Evolutionary conservation across 2,329 filamentous ascomycete species (phyloP).

Genomic region (Fusarium sublunatum): DNA sequence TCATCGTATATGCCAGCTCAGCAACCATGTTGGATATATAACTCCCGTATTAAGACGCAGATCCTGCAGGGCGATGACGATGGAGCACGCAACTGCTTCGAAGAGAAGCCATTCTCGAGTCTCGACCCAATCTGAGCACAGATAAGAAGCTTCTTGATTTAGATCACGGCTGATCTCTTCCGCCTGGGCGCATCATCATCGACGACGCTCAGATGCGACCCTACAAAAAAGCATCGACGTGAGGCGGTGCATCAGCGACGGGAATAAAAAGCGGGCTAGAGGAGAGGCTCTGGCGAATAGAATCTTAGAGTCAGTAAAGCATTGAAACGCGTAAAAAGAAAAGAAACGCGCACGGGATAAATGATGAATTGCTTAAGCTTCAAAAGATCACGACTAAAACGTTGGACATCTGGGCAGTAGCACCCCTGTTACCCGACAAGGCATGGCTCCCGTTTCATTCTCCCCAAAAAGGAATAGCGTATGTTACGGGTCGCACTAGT

Average conservation of each 20-base stretch:
- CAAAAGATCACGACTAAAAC: constrained; percentile 23
- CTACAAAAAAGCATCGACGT: constrained; percentile 23
- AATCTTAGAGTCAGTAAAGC: not conserved
- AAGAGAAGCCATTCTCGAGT: not conserved
- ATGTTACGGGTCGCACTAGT: constrained; percentile 21
- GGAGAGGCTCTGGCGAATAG: not conserved
- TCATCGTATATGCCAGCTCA: constrained; percentile 36
- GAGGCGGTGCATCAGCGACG: constrained; percentile 25
- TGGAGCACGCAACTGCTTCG: not conserved
- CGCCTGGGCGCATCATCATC: constrained; percentile 24
- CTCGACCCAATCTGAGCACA: not conserved
- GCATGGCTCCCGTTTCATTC: constrained; percentile 29
- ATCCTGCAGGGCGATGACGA: constrained; percentile 21
- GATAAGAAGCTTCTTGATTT: constrained; percentile 5
- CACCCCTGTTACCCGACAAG: constrained; percentile 8
- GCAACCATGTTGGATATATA: constrained; percentile 35
- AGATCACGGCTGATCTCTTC: constrained; percentile 11
- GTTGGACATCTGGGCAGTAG: constrained; percentile 29
- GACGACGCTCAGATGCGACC: constrained; percentile 12
- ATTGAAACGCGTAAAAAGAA: constrained; percentile 32
- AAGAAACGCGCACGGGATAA: constrained; percentile 25
- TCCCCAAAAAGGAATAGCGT: constrained; percentile 22
- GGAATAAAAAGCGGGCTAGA: constrained; percentile 23
- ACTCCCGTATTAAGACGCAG: constrained; percentile 33
- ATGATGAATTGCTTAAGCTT: constrained; percentile 3